Conservation (phyloP, 2,329 filamentous ascomycete species). For the Aspergillus chevalieri region DNA sequence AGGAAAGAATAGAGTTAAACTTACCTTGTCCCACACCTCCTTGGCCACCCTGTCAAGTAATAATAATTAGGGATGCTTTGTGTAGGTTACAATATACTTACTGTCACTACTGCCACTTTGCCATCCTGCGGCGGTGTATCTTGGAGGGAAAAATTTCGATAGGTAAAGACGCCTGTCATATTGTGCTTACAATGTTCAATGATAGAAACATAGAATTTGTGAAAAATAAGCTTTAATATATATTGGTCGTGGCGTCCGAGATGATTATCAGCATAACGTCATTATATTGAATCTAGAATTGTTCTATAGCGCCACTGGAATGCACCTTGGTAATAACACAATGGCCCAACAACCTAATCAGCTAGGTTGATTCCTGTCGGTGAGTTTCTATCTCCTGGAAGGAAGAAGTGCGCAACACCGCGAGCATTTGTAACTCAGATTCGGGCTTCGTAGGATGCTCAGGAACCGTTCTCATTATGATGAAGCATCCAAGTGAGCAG, state of each 20-base stretch:
- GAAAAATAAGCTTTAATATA: not conserved
- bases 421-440: too few relatives aligned
- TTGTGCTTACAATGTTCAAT: not conserved
- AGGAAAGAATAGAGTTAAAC: not conserved
- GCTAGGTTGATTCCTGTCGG: too few relatives aligned
- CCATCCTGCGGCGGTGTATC: constrained; percentile 21
- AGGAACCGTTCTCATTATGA: constrained; percentile 36
- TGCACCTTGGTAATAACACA: not conserved
- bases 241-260: not conserved
- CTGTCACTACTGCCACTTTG: constrained; percentile 26
- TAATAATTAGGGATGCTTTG: not conserved
- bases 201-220: not conserved
- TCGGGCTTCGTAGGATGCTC: not conserved
- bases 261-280: constrained; percentile 1
- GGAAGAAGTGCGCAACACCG: not conserved
- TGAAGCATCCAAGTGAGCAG: constrained; percentile 86
- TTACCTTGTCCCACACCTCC: constrained; percentile 24
- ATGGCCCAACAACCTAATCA: not conserved
- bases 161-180: constrained; percentile 24
- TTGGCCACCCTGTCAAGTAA: constrained; percentile 18
- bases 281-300: not conserved
- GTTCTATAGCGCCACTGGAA: not conserved
- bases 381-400: too few relatives aligned
- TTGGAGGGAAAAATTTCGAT: constrained; percentile 21
- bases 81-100: constrained; percentile 4